These are phyloP conservation scores for Phialemonium atrogriseum DNA, from an alignment of 2,329 filamentous ascomycete genomes.

Conservation along the genomic window DNA sequence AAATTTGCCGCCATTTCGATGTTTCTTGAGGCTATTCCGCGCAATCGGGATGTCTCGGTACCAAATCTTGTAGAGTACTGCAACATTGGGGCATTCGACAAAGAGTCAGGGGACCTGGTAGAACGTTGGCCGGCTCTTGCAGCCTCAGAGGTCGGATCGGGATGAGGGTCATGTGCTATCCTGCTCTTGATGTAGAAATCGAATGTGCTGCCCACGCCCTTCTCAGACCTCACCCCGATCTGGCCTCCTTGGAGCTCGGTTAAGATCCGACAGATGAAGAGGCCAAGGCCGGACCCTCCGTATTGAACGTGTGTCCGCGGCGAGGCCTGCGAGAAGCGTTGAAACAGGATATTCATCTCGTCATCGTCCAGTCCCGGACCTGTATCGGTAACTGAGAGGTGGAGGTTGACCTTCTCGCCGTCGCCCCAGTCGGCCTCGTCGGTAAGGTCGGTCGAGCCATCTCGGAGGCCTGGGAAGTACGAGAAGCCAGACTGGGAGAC, in stretches of 20 bases:
- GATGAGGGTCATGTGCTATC: conserved; percentile 24
- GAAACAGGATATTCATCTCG: conserved; percentile 67
- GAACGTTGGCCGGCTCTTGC: not conserved
- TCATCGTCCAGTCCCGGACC: conserved; percentile 61
- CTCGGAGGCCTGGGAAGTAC: conserved; percentile 38
- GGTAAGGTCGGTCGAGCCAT: conserved; percentile 34
- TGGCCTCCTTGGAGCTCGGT: conserved; percentile 72
- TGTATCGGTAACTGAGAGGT: conserved; percentile 65
- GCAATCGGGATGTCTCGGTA: conserved; percentile 17
- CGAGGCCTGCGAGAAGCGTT: conserved; percentile 70
- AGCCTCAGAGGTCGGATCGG: conserved; percentile 21
- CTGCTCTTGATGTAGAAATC: conserved; percentile 68
- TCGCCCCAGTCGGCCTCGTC: conserved; percentile 59
- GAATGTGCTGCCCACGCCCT: conserved; percentile 64
- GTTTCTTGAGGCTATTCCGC: too few relatives aligned
- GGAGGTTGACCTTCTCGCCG: conserved; percentile 63
- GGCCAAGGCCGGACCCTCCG: conserved; percentile 66
- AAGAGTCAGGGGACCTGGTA: too few relatives aligned
- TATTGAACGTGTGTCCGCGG: conserved; percentile 71
- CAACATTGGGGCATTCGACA: conserved; percentile 20
- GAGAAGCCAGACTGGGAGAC: conserved; percentile 32
- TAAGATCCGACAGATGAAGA: conserved; percentile 70
- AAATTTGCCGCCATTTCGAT: not conserved
- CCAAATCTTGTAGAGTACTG: conserved; percentile 13
- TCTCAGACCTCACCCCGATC: conserved; percentile 61